phyloP scores from a whole-genome alignment of 345 rosid species.

The Erodium maritimum region DNA sequence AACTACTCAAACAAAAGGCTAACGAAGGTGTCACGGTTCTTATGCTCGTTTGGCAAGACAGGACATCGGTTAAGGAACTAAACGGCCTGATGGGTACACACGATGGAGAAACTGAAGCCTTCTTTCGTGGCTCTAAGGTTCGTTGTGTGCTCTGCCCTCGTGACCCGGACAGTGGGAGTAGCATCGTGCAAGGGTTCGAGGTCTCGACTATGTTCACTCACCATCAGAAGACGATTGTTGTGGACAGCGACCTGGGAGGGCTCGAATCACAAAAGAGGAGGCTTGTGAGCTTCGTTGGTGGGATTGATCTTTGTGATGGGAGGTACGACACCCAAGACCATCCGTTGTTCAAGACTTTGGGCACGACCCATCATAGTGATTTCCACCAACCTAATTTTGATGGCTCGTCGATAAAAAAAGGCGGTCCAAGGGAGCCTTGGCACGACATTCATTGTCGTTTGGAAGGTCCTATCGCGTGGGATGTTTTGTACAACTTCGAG shows the following conservation, averaged over 20 bases:
- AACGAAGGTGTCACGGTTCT: constrained; percentile 48
- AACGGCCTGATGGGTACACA: constrained; percentile 73
- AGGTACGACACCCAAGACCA: constrained; percentile 69
- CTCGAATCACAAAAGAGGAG: constrained; percentile 22
- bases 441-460: constrained; percentile 82
- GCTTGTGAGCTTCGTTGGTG: constrained; percentile 74
- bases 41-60: constrained; percentile 75
- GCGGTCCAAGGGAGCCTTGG: constrained; percentile 98
- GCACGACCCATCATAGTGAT: constrained; percentile 37
- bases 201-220: constrained; percentile 54
- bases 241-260: constrained; percentile 32
- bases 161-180: constrained; percentile 29
- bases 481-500: constrained; percentile 75
- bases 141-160: constrained; percentile 61
- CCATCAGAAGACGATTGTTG: constrained; percentile 65
- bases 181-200: constrained; percentile 34
- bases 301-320: constrained; percentile 85
- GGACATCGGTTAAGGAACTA: constrained; percentile 39
- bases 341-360: constrained; percentile 51
- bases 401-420: constrained; percentile 46
- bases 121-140: constrained; percentile 43
- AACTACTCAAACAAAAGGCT: constrained; percentile 49
- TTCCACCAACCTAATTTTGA: constrained; percentile 78
- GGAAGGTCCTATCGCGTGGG: constrained; percentile 90
- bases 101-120: constrained; percentile 46